Conservation (phyloP, 1,139 yeast species). For the Saccharomyces hybrid region DNA sequence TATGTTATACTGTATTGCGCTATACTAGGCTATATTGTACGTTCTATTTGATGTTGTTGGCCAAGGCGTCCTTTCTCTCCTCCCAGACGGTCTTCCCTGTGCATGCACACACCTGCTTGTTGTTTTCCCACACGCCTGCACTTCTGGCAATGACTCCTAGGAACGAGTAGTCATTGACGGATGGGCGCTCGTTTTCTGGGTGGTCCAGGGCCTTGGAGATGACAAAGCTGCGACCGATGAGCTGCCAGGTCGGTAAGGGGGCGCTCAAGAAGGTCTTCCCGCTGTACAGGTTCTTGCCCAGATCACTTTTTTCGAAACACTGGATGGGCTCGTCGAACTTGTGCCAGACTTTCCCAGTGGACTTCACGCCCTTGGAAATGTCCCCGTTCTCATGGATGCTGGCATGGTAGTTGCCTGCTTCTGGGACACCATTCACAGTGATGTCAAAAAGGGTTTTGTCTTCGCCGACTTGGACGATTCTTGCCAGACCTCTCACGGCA, state of each 20-base stretch:
- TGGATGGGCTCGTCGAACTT: slow-evolving; percentile 38
- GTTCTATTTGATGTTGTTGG: slow-evolving; percentile 17
- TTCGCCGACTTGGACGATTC: slow-evolving; percentile 64
- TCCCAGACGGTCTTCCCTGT: slow-evolving; percentile 96
- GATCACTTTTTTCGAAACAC: slow-evolving; percentile 32
- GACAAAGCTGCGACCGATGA: slow-evolving; percentile 77
- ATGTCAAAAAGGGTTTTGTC: slow-evolving; percentile 59
- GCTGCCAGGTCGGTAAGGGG: slow-evolving; percentile 47
- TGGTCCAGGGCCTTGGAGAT: slow-evolving; percentile 42
- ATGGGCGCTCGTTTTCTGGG: slow-evolving; percentile 18
- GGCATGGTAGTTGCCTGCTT: slow-evolving; percentile 60
- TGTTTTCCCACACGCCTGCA: slow-evolving; percentile 97
- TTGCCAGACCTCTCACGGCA: slow-evolving; percentile 80
- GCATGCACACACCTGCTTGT: slow-evolving; percentile 87
- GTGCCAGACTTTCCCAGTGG: slow-evolving; percentile 52
- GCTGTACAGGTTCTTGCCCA: slow-evolving; percentile 15
- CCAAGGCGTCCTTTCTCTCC: slow-evolving; percentile 67
- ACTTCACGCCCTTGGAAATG: slow-evolving; percentile 62
- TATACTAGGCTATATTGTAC: background rate
- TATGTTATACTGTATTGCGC: background rate
- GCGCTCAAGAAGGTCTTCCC: slow-evolving; percentile 65
- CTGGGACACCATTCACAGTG: slow-evolving; percentile 60
- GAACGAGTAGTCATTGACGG: slow-evolving; percentile 33
- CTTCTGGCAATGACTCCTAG: slow-evolving; percentile 92
- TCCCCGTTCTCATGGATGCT: slow-evolving; percentile 66